A percentile compares a stretch with the other conserved stretches of the same genome.
Conservation (phyloP, 345 rosid genomes). For the Moricandia moricandioides region DNA sequence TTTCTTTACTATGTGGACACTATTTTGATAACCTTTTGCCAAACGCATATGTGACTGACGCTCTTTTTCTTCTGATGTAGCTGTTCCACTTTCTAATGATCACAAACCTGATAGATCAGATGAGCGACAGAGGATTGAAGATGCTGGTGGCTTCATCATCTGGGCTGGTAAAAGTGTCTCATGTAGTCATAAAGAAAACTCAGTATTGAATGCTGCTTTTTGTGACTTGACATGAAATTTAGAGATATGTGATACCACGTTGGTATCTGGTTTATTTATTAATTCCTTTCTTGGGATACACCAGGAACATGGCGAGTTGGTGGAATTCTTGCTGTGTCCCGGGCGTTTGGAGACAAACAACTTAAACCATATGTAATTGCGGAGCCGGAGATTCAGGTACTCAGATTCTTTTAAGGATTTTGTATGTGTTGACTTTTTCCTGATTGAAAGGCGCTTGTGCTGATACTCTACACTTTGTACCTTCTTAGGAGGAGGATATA, state of each 20-base stretch:
- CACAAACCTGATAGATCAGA: slow-evolving; percentile 97
- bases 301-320: slow-evolving; percentile 99
- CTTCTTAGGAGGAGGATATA: slow-evolving; percentile 82
- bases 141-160: slow-evolving; percentile 97
- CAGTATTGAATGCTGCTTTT: background rate
- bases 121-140: slow-evolving; percentile 92
- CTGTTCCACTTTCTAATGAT: slow-evolving; percentile 89
- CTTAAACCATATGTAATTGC: slow-evolving; percentile 98
- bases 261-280: background rate
- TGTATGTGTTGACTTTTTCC: background rate
- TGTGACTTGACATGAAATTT: background rate
- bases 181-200: no score
- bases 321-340: slow-evolving; percentile 98
- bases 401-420: background rate
- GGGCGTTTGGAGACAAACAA: slow-evolving; percentile 96
- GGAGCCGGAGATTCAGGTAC: slow-evolving; percentile 94
- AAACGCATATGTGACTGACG: background rate
- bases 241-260: background rate
- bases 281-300: background rate
- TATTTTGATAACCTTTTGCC: background rate
- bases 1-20: background rate
- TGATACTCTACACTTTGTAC: background rate
- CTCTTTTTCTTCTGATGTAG: slow-evolving; percentile 38
- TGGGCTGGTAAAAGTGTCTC: slow-evolving; percentile 72
- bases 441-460: background rate